Percentiles rank a stretch among this genome's conserved stretches.
These are phyloP conservation scores for Ustilago xerochloae DNA, from an alignment of 1,284 basidiomycete genomes.

Conservation along the genomic window DNA sequence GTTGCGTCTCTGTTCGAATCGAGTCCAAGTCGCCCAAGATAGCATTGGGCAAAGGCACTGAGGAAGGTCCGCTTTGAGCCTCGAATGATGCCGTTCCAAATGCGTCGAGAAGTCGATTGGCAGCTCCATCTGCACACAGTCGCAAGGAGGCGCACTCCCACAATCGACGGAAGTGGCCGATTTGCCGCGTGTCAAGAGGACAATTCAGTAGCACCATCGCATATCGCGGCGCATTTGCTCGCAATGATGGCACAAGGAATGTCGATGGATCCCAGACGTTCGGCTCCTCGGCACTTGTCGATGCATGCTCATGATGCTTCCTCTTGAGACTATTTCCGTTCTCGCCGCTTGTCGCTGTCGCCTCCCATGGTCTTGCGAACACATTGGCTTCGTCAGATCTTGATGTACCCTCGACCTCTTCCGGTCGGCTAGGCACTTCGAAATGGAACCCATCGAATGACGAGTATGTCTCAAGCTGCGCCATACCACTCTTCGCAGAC, in stretches of 20 bases:
- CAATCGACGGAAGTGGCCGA: constrained; percentile 35
- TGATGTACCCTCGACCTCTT: not conserved
- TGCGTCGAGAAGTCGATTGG: constrained; percentile 83
- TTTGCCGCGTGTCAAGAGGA: constrained; percentile 43
- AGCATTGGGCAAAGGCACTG: constrained; percentile 75
- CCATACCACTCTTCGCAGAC: not conserved
- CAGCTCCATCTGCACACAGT: constrained; percentile 91
- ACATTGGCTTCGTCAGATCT: not conserved
- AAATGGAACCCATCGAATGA: constrained; percentile 45
- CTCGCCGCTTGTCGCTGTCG: not conserved
- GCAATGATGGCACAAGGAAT: constrained; percentile 15
- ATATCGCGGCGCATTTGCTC: constrained; percentile 11
- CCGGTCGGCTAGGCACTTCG: constrained; percentile 24
- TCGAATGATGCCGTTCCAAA: constrained; percentile 68
- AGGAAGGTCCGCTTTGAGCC: not conserved
- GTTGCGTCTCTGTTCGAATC: constrained; percentile 78
- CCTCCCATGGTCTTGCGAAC: constrained; percentile 32
- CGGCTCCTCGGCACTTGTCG: not conserved
- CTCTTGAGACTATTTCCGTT: constrained; percentile 24
- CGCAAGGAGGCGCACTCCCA: constrained; percentile 62
- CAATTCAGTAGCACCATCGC: constrained; percentile 59
- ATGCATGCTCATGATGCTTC: constrained; percentile 15
- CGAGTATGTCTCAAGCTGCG: constrained; percentile 26
- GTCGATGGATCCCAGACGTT: constrained; percentile 22
- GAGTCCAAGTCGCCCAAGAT: constrained; percentile 96